Evolutionary conservation across 768 basidiomycete species (phyloP).

Genomic region (Tylopilus rubrobrunneus): DNA sequence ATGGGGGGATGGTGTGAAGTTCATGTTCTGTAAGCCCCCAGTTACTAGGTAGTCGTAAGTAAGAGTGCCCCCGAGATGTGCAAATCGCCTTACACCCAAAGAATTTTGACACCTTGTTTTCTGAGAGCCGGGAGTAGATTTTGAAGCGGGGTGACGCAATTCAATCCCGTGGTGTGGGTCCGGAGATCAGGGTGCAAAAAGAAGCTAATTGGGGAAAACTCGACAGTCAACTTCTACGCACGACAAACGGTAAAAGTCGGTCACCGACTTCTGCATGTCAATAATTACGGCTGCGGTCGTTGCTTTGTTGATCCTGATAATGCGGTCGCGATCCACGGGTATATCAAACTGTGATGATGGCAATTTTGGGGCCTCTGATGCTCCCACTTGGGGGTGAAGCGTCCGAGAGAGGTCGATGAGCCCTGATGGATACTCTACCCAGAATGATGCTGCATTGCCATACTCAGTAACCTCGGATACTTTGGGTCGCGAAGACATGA

Average conservation of each 20-base stretch:
- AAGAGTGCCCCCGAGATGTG: background rate
- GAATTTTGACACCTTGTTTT: conserved; percentile 36
- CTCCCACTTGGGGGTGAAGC: conserved; percentile 32
- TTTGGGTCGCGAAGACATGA: conserved; percentile 43
- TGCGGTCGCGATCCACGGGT: conserved; percentile 47
- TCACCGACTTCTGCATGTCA: conserved; percentile 71
- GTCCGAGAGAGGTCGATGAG: conserved; percentile 58
- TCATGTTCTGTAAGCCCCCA: background rate
- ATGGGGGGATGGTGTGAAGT: background rate
- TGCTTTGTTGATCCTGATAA: conserved; percentile 46
- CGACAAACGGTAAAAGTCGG: background rate
- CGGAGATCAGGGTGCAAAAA: conserved; percentile 58
- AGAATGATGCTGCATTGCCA: conserved; percentile 53
- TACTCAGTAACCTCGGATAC: conserved; percentile 47
- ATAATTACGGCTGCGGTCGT: conserved; percentile 57
- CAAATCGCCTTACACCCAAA: conserved; percentile 58
- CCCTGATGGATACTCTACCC: conserved; percentile 67
- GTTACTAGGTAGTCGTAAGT: background rate
- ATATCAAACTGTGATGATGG: conserved; percentile 47
- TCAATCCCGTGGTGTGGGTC: background rate
- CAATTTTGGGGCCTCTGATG: conserved; percentile 30
- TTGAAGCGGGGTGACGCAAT: conserved; percentile 29
- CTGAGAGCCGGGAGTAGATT: conserved; percentile 47
- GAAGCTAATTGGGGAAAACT: conserved; percentile 2
- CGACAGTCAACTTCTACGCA: background rate